Percentiles rank a stretch among this genome's conserved stretches.
Conservation (phyloP, 2,329 filamentous ascomycete genomes). For the Fusarium aywerte region DNA sequence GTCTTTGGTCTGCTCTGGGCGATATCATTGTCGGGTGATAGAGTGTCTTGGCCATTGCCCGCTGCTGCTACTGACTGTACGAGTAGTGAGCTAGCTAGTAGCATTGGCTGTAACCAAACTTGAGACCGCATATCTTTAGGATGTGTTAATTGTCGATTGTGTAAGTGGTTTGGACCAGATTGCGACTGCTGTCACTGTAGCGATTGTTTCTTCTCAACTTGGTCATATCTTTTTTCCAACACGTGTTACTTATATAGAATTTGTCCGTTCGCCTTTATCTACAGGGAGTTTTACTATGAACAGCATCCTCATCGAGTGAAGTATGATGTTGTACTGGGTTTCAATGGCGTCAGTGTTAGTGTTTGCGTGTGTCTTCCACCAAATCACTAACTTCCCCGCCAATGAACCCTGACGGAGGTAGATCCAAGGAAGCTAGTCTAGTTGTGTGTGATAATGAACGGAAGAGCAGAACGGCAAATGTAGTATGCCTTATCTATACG, state of each 20-base stretch:
- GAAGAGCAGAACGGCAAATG: not conserved
- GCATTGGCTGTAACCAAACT: constrained; percentile 7
- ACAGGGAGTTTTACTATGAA: not conserved
- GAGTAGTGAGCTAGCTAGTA: constrained; percentile 3
- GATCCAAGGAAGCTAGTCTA: constrained; percentile 1
- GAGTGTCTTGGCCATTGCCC: not conserved
- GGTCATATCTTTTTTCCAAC: too few relatives aligned
- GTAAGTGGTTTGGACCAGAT: not conserved
- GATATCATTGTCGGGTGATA: not conserved
- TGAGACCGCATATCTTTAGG: constrained; percentile 18
- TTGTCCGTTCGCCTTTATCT: not conserved
- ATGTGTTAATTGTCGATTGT: not conserved
- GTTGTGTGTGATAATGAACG: not conserved
- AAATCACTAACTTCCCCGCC: constrained; percentile 32
- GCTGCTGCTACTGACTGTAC: not conserved
- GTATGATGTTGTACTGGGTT: constrained; percentile 26
- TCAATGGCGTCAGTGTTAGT: constrained; percentile 43
- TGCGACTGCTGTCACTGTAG: not conserved
- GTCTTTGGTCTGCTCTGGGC: not conserved
- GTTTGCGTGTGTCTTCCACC: rapidly evolving
- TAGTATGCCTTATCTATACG: not conserved
- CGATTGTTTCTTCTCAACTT: not conserved
- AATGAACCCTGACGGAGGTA: not conserved
- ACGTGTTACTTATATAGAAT: not conserved
- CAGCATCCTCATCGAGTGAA: not conserved